These are phyloP conservation scores for Vitis cinerea DNA, from an alignment of 164 flowering plant species.

Conservation along the genomic window DNA sequence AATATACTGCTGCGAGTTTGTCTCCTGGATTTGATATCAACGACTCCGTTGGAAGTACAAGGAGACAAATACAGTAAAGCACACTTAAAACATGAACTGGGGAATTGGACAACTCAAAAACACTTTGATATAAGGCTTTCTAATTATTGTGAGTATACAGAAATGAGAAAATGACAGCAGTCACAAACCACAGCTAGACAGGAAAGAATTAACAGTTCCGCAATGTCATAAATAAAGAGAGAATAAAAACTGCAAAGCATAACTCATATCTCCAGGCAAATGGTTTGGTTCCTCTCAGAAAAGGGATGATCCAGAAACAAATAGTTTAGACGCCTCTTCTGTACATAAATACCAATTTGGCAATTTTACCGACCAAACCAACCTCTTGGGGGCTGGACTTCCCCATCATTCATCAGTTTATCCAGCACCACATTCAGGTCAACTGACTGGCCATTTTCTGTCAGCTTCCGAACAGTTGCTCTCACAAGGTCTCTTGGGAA, in stretches of 20 bases:
- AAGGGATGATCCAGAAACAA: conserved; percentile 1
- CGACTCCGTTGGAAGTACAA: no score
- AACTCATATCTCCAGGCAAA: not conserved
- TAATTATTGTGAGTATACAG: conserved; percentile 16
- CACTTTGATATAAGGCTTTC: not conserved
- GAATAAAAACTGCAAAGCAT: conserved; percentile 1
- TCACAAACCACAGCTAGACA: conserved; percentile 1
- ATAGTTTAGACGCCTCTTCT: conserved; percentile 13
- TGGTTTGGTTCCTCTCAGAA: not conserved
- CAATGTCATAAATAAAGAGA: not conserved
- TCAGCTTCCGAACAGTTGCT: conserved; percentile 75
- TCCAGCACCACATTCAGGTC: conserved; percentile 91
- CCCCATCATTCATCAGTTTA: conserved; percentile 85
- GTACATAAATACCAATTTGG: conserved; percentile 11
- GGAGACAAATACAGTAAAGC: no score
- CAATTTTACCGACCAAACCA: conserved; percentile 63
- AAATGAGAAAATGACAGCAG: conserved; percentile 1
- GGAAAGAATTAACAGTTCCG: not conserved
- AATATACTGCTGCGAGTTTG: no score
- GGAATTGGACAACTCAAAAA: no score
- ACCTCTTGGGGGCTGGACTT: conserved; percentile 62
- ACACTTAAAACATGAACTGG: no score
- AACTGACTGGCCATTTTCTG: conserved; percentile 91
- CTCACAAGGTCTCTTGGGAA: conserved; percentile 86
- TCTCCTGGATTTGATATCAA: no score